phyloP scores from a whole-genome alignment of 1,139 yeast genomes.

The Nakaseomyces glabratus region DNA sequence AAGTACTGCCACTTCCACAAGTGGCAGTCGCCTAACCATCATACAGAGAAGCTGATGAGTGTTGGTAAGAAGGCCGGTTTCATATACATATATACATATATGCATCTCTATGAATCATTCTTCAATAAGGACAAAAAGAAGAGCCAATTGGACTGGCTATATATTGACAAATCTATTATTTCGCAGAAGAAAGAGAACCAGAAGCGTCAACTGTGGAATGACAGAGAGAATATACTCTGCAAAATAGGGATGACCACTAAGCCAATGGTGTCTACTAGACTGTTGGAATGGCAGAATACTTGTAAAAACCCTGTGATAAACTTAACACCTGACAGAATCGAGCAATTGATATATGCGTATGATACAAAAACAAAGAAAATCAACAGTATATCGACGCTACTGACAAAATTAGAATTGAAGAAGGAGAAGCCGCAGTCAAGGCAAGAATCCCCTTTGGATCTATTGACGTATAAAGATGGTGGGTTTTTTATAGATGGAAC shows the following conservation, averaged over 20 bases:
- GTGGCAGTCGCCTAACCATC: constrained; percentile 12
- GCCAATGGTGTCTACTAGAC: constrained; percentile 18
- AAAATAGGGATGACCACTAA: constrained; percentile 30
- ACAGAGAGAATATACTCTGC: constrained; percentile 19
- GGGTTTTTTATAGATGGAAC: constrained; percentile 21
- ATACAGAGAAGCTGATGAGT: background rate
- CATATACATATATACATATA: constrained; percentile 29
- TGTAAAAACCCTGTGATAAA: constrained; percentile 25
- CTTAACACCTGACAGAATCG: constrained; percentile 19
- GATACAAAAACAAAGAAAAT: background rate
- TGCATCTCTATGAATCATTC: constrained; percentile 19
- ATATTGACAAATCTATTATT: constrained; percentile 21
- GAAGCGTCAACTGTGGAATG: constrained; percentile 15
- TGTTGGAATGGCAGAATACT: constrained; percentile 24
- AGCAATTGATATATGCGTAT: constrained; percentile 1
- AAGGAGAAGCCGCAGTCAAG: constrained; percentile 1
- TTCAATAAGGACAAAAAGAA: constrained; percentile 6
- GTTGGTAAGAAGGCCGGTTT: constrained; percentile 16
- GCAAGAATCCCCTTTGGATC: constrained; percentile 3
- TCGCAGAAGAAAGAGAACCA: constrained; percentile 9
- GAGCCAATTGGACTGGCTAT: constrained; percentile 20
- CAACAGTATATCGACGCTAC: constrained; percentile 8
- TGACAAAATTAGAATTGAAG: constrained; percentile 12
- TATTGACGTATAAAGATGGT: constrained; percentile 18
- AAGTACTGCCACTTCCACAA: constrained; percentile 17